Percentiles rank a stretch among this genome's conserved stretches.
These are phyloP conservation scores for Coniella vitis DNA, from an alignment of 2,329 filamentous ascomycete genomes.

Conservation along the genomic window DNA sequence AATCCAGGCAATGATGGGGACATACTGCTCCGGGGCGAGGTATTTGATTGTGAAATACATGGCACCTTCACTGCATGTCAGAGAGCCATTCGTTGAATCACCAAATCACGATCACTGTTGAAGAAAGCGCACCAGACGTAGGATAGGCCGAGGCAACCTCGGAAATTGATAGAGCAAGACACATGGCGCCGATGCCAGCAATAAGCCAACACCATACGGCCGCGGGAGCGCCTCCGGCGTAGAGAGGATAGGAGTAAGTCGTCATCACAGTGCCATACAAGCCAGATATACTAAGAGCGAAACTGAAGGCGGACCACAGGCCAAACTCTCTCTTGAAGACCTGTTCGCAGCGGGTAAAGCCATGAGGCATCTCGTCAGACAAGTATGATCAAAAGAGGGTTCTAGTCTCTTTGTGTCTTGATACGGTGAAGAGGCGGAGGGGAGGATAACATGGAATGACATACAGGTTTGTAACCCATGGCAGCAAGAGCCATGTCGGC, in stretches of 20 bases:
- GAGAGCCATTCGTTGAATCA: background rate
- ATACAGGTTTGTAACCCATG: constrained; percentile 31
- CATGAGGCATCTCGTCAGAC: background rate
- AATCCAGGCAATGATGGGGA: constrained; percentile 44
- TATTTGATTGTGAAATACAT: constrained; percentile 51
- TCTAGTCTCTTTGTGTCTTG: no score
- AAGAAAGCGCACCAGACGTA: constrained; percentile 38
- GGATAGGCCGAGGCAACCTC: constrained; percentile 53
- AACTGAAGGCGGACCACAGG: constrained; percentile 50
- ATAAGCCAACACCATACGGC: constrained; percentile 54
- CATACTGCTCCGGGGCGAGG: constrained; percentile 39
- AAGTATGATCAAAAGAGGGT: background rate
- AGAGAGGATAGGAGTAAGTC: constrained; percentile 47
- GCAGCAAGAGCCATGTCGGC: constrained; percentile 29
- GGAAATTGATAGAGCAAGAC: constrained; percentile 46
- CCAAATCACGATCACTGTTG: background rate
- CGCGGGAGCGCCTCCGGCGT: constrained; percentile 45
- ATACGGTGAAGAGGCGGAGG: no score
- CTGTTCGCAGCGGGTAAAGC: constrained; percentile 19
- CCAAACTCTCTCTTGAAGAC: constrained; percentile 56
- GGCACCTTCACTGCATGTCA: constrained; percentile 24
- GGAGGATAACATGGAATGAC: constrained; percentile 1
- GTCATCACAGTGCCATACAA: constrained; percentile 50
- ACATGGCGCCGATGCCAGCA: constrained; percentile 49
- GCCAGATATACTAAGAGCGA: constrained; percentile 50